A percentile compares a stretch with the other conserved stretches of the same genome.
Conservation (phyloP, 768 basidiomycete genomes). For the Pulveroboletus sp. region DNA sequence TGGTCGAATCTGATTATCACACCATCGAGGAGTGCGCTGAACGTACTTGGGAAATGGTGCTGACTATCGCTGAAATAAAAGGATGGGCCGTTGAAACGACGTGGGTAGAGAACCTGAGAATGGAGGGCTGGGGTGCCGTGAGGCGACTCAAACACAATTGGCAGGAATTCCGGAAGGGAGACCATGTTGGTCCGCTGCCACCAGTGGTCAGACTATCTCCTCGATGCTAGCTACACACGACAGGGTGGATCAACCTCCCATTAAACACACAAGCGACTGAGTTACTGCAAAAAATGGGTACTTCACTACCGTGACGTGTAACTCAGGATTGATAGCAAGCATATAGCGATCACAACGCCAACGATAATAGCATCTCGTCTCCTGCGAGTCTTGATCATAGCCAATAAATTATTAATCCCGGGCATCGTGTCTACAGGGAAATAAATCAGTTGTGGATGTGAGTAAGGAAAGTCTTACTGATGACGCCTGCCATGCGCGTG, state of each 20-base stretch:
- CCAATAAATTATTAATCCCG: conserved; percentile 86
- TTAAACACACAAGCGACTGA: background rate
- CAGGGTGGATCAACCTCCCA: background rate
- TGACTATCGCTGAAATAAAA: conserved; percentile 65
- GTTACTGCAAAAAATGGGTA: conserved; percentile 1
- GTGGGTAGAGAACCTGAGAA: conserved; percentile 40
- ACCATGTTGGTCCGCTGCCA: conserved; percentile 29
- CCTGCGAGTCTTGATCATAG: conserved; percentile 89
- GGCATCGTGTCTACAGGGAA: conserved; percentile 69
- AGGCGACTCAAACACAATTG: conserved; percentile 68
- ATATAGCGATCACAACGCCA: conserved; percentile 83
- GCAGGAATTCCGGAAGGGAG: conserved; percentile 50
- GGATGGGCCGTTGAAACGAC: conserved; percentile 69
- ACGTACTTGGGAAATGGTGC: conserved; percentile 75
- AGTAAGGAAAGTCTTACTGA: conserved; percentile 48
- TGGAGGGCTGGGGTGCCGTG: conserved; percentile 57
- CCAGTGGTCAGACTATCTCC: background rate
- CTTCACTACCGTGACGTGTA: conserved; percentile 37
- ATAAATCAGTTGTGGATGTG: background rate
- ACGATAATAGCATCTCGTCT: conserved; percentile 87
- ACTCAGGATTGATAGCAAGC: conserved; percentile 57
- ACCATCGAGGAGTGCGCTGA: conserved; percentile 52
- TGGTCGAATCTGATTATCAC: conserved; percentile 85
- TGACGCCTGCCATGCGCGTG: conserved; percentile 74
- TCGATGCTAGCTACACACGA: background rate